phyloP scores from a whole-genome alignment of 2,329 filamentous ascomycete species.

The Botrytis medusae region DNA sequence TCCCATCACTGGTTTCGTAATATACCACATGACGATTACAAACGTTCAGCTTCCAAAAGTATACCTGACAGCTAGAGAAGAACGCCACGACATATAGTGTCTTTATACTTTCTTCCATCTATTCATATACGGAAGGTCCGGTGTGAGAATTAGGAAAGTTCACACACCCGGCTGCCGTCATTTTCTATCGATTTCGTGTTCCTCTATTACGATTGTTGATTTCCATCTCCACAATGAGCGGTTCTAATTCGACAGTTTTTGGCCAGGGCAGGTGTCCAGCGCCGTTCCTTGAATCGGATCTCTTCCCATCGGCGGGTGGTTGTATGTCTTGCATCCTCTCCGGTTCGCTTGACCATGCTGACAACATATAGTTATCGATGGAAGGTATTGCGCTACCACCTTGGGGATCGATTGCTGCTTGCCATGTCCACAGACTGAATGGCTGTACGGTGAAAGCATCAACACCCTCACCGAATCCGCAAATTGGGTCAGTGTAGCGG shows the following conservation, averaged over 20 bases:
- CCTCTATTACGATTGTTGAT: constrained; percentile 3
- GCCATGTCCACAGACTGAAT: constrained; percentile 84
- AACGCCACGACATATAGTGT: constrained; percentile 5
- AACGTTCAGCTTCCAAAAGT: constrained; percentile 1
- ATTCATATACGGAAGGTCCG: neutral
- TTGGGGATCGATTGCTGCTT: constrained; percentile 71
- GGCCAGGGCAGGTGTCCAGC: constrained; percentile 51
- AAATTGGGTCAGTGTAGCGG: constrained; percentile 80
- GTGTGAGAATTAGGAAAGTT: neutral
- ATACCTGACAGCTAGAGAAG: constrained; percentile 2
- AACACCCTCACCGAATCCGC: constrained; percentile 60
- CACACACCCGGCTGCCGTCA: constrained; percentile 14
- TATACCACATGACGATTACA: constrained; percentile 5
- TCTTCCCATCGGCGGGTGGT: constrained; percentile 61
- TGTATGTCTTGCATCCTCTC: constrained; percentile 52
- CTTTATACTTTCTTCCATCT: constrained; percentile 1
- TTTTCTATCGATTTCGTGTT: constrained; percentile 4
- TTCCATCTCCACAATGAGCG: constrained; percentile 17
- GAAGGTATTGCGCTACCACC: constrained; percentile 58
- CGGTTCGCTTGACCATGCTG: neutral
- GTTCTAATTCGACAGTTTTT: constrained; percentile 24
- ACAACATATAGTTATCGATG: constrained; percentile 46
- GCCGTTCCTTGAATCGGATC: constrained; percentile 66
- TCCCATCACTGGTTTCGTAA: constrained; percentile 7
- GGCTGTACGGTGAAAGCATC: constrained; percentile 65